Evolutionary conservation across 1,284 basidiomycete genomes (phyloP), one percentile per base, ranked within the genome.

Genomic region (Cryptococcus sp.): DNA sequence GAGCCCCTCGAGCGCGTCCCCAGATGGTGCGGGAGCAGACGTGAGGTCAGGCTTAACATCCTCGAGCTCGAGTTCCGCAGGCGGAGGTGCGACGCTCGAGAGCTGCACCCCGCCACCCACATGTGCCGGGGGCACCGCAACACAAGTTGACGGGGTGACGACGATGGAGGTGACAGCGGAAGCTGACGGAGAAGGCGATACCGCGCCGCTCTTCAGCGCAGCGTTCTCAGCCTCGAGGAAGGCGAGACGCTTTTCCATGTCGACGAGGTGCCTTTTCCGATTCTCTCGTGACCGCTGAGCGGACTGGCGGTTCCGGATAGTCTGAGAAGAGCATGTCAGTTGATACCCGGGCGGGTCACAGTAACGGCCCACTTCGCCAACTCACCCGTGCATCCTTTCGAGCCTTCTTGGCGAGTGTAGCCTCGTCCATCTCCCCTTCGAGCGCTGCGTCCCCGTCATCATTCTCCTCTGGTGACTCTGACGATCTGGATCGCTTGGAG

Each of bases 321-420:
- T 37, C 48, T 50, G 44, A 21, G 15, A 6, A 8, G 13, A 28
- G 13, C 15, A 38, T 33, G 28, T 50, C 33, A 50, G 23, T 36
- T 18, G 42, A 16, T 21, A 35, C 21, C 20, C 18, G 35, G 37
- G 16, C 46, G 21, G 13, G 44, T 46, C 44, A 13, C 44, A 46
- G 18, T 36, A 33, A 46, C 13, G 20, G n/a, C 23, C n/a, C 1
- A 33, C 20, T 12, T 12, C 18, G 35, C 2, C 13, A 37, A 40
- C 48, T 39, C 48, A 50, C 48, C 33, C 48, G 37, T 18, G 48
- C 48, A 15, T 50, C 48, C 39, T 50, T 50, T 6, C 48, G 48
- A 21, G 48, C 48, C 9, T 23, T 36, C 48, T 50, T 50, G 16
- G 48, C 48, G 21, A 33, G 35, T 4, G n/a, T n/a, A 37, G 18